A percentile compares a stretch with the other conserved stretches of the same genome.
These are phyloP conservation scores for Penicillium roqueforti DNA, from an alignment of 495 filamentous ascomycete species.

Conservation along the genomic window DNA sequence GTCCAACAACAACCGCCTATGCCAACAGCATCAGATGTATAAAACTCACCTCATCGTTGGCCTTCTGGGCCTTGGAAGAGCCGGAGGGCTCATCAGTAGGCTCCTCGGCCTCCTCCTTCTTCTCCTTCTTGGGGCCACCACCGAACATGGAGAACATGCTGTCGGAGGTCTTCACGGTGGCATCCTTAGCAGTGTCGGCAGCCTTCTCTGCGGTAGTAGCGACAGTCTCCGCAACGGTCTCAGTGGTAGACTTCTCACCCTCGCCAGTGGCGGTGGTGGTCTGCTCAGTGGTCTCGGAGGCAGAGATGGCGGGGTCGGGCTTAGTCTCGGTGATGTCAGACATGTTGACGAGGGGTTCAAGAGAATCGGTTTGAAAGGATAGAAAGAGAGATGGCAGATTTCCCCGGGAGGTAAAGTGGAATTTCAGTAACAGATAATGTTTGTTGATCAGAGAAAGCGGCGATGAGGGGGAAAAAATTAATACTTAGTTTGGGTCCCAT, in stretches of 20 bases:
- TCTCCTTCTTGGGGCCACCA: slow-evolving; percentile 75
- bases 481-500: slow-evolving; percentile 24
- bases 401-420: slow-evolving; percentile 5
- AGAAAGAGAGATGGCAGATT: slow-evolving; percentile 3
- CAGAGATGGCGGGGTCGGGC: slow-evolving; percentile 46
- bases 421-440: slow-evolving; percentile 17
- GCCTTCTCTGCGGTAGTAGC: slow-evolving; percentile 39
- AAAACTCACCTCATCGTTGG: slow-evolving; percentile 46
- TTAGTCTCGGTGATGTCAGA: slow-evolving; percentile 47
- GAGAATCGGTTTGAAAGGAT: background rate
- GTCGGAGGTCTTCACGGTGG: slow-evolving; percentile 57
- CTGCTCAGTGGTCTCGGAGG: slow-evolving; percentile 39
- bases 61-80: slow-evolving; percentile 78
- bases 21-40: slow-evolving; percentile 16
- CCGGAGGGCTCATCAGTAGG: slow-evolving; percentile 76
- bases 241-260: slow-evolving; percentile 35
- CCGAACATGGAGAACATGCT: slow-evolving; percentile 98
- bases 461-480: slow-evolving; percentile 35
- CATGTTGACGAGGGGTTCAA: slow-evolving; percentile 30
- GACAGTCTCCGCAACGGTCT: slow-evolving; percentile 38
- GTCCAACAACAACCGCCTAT: slow-evolving; percentile 5
- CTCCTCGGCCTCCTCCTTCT: slow-evolving; percentile 78
- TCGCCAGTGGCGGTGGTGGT: slow-evolving; percentile 32
- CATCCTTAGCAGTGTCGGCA: slow-evolving; percentile 44
- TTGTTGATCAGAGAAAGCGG: slow-evolving; percentile 25